Base-by-base conservation (phyloP, 306 rosid genomes). In the Vigna trinervia region DNA sequence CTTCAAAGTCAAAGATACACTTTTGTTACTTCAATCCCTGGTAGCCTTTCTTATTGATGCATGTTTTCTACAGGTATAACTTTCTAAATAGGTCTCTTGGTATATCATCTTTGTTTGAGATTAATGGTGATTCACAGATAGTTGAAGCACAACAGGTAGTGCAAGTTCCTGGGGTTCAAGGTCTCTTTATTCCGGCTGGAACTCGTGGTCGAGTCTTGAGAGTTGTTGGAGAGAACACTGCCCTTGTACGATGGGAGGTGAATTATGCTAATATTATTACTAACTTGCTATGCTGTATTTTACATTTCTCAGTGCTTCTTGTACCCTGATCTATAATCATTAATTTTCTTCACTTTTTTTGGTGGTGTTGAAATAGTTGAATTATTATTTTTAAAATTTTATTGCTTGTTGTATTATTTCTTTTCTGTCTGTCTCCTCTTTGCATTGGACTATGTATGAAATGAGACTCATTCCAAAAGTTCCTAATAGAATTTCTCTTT, bases 211-310 rank as follows among this genome's bases (percentile, higher is more conserved):
- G 60, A 50, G 80, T 94, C 81, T 69, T 94, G 86, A 94, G 84
- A 89, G 69, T 88, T 73, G 81, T 90, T 72, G 86, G 87, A 73
- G 84, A 78, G 75, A 81, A 86, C 77, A 83, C 91, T 62, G 95
- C 89, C 89, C 97, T 94, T 85, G 98, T 94, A 66, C 88, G 89
- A 87, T 94, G 97, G 98, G 95, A 94, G 97, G 98, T 94, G 84
- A 81, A 53, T 78, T 56, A 23, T 54, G 54, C 52, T n/a, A 51
- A 23, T 78, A 56, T 14, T 65, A 1, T 63, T 30, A 17, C 52
- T 8, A 38, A 63, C 47, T 61, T 13, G 43, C 17, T 62, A 70
- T 72, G 39, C 59, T 82, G 76, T 41, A 22, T 8, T 76, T 32
- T 41, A 74, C 8, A 60, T 71, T 62, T 78, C 34, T 36, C 34